A percentile compares a stretch with the other conserved stretches of the same genome.
phyloP scores from a whole-genome alignment of 2,329 filamentous ascomycete genomes.

The Emmonsiellopsis sp. region DNA sequence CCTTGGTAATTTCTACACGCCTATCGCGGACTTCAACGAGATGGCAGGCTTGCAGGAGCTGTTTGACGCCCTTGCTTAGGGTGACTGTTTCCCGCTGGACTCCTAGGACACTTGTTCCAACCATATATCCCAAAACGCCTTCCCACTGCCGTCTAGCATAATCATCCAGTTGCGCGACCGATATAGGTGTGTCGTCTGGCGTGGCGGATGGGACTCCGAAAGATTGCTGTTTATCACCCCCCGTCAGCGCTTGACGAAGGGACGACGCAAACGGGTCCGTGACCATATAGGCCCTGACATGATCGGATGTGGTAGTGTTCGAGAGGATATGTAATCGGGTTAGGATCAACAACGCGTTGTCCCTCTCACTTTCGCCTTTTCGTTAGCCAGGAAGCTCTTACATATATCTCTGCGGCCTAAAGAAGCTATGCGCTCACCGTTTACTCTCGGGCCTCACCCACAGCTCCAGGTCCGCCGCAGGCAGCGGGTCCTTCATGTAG shows the following conservation, averaged over 20 bases:
- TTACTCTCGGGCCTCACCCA: conserved; percentile 69
- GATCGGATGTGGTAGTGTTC: conserved; percentile 51
- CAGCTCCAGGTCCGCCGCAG: conserved; percentile 68
- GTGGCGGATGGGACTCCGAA: conserved; percentile 78
- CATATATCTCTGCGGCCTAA: conserved; percentile 31
- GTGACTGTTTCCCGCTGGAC: conserved; percentile 39
- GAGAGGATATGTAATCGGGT: conserved; percentile 78
- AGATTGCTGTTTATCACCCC: conserved; percentile 73
- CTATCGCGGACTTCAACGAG: conserved; percentile 58
- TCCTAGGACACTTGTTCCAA: conserved; percentile 47
- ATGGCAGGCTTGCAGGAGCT: conserved; percentile 68
- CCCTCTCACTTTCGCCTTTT: conserved; percentile 54
- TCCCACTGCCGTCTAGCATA: conserved; percentile 91
- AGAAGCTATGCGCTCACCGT: conserved; percentile 32
- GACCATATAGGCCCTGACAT: conserved; percentile 63
- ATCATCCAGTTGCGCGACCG: conserved; percentile 65
- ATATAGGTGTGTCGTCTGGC: conserved; percentile 54
- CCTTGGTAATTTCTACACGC: conserved; percentile 70
- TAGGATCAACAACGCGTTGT: conserved; percentile 73
- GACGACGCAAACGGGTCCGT: conserved; percentile 76
- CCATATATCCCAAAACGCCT: conserved; percentile 89
- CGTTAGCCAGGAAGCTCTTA: conserved; percentile 12
- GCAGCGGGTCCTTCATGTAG: conserved; percentile 75
- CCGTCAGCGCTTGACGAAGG: conserved; percentile 76
- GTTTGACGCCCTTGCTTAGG: conserved; percentile 71